These are phyloP conservation scores for Gnomoniopsis smithogilvyi DNA, from an alignment of 2,329 filamentous ascomycete species.

Conservation along the genomic window DNA sequence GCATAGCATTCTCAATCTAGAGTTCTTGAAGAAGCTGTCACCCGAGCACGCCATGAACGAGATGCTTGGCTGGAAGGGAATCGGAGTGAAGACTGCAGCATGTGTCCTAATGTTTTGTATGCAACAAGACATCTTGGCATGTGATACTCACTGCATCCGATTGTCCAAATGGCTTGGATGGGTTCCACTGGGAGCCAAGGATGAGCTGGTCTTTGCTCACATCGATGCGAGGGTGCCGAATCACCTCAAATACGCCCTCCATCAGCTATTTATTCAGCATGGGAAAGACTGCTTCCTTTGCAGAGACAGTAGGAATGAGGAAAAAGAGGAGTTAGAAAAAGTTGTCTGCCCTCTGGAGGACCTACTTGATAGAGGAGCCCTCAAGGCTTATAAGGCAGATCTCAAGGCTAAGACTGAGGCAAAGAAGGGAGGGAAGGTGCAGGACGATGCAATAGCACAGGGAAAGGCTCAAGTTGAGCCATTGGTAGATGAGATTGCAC, in stretches of 20 bases:
- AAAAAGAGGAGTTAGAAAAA: conserved; percentile 60
- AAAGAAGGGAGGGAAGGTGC: neutral
- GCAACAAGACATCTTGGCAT: conserved; percentile 50
- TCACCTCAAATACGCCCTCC: conserved; percentile 52
- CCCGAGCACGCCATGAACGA: conserved; percentile 48
- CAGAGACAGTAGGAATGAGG: conserved; percentile 49
- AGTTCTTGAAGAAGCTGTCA: conserved; percentile 44
- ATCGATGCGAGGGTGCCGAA: conserved; percentile 50
- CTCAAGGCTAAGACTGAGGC: neutral
- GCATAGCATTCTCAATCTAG: conserved; percentile 55
- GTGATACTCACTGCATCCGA: conserved; percentile 55
- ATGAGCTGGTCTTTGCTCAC: conserved; percentile 45
- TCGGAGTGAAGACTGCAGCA: conserved; percentile 56
- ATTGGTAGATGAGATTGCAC: too few species aligned
- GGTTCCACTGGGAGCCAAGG: conserved; percentile 47
- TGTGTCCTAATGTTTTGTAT: conserved; percentile 57
- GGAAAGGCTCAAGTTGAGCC: too few species aligned
- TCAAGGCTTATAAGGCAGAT: neutral
- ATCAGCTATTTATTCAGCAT: conserved; percentile 53
- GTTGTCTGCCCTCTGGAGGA: conserved; percentile 40
- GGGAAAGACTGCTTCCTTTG: conserved; percentile 48
- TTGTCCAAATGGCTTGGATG: conserved; percentile 51
- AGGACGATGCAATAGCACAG: neutral
- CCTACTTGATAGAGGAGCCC: conserved; percentile 31
- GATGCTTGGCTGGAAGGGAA: conserved; percentile 47